A percentile compares a stretch with the other conserved stretches of the same genome.
These are phyloP conservation scores for Neofusicoccum parvum DNA, from an alignment of 2,329 filamentous ascomycete genomes.

Conservation along the genomic window DNA sequence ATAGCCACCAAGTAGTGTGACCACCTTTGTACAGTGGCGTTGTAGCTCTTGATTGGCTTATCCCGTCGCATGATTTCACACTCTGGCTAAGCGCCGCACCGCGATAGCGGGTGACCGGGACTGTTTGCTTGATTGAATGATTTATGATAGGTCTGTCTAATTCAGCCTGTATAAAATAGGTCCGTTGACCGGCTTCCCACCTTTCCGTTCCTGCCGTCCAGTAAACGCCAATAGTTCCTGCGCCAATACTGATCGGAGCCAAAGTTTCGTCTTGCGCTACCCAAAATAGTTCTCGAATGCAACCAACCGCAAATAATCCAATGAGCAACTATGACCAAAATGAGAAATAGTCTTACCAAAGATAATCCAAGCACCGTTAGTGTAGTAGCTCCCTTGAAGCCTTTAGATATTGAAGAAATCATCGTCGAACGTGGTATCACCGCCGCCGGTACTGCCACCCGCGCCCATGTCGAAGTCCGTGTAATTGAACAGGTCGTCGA, in stretches of 20 bases:
- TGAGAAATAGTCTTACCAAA: too few species aligned
- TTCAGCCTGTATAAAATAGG: not conserved
- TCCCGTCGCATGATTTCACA: not conserved
- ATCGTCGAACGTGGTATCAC: slow-evolving; percentile 20
- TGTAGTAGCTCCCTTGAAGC: too few species aligned
- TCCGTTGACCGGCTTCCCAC: too few species aligned
- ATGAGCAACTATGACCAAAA: too few species aligned
- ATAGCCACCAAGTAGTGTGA: not conserved
- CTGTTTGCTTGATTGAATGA: not conserved
- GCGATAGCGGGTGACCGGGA: not conserved
- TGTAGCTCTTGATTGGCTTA: not conserved
- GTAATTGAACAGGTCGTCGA: slow-evolving; percentile 41
- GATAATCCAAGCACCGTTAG: too few species aligned
- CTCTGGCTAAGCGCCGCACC: not conserved
- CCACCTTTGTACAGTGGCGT: not conserved
- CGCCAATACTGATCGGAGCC: not conserved
- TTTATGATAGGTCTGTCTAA: not conserved
- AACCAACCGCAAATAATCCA: too few species aligned
- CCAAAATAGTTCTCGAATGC: too few species aligned
- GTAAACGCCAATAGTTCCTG: not conserved
- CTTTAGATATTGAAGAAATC: slow-evolving; percentile 29
- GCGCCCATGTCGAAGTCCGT: slow-evolving; percentile 22
- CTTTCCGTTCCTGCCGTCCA: too few species aligned
- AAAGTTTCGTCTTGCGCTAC: too few species aligned
- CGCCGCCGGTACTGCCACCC: slow-evolving; percentile 23